These are phyloP conservation scores for Eurotiales sp. DNA, from an alignment of 2,329 filamentous ascomycete genomes.

Conservation along the genomic window DNA sequence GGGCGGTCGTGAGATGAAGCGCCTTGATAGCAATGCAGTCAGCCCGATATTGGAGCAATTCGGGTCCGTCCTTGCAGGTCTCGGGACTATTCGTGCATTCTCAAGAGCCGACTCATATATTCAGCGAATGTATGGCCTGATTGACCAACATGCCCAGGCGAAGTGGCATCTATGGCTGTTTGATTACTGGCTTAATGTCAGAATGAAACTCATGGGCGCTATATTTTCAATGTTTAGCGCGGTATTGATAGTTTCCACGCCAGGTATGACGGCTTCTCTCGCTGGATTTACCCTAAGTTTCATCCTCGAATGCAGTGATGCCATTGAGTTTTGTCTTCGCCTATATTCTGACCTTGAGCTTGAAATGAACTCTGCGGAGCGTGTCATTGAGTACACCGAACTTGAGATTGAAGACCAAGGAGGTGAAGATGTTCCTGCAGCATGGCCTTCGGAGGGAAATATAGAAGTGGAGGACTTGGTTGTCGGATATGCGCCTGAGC, in stretches of 20 bases:
- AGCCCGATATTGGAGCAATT: constrained; percentile 79
- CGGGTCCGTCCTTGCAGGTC: constrained; percentile 65
- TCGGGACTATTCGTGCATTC: constrained; percentile 72
- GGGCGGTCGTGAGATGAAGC: constrained; percentile 69
- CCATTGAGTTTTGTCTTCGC: constrained; percentile 63
- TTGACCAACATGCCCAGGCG: constrained; percentile 65
- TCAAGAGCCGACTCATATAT: constrained; percentile 65
- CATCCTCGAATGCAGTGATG: constrained; percentile 63
- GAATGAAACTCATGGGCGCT: constrained; percentile 66
- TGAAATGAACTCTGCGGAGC: constrained; percentile 74
- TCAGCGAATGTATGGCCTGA: constrained; percentile 63
- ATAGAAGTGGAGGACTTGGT: constrained; percentile 71
- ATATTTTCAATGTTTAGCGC: constrained; percentile 65
- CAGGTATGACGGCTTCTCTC: constrained; percentile 62
- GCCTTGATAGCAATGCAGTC: constrained; percentile 72
- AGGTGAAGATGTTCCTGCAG: constrained; percentile 60
- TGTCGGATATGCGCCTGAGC: constrained; percentile 66
- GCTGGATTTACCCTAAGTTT: constrained; percentile 75
- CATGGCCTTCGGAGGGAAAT: constrained; percentile 70
- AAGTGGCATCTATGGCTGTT: constrained; percentile 68
- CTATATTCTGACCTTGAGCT: constrained; percentile 69
- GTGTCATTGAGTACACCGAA: constrained; percentile 70
- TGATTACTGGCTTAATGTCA: constrained; percentile 72
- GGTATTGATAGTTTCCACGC: constrained; percentile 59
- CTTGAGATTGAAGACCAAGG: constrained; percentile 64